phyloP scores from a whole-genome alignment of 2,329 filamentous ascomycete species.

The Diplocarpon rosae region DNA sequence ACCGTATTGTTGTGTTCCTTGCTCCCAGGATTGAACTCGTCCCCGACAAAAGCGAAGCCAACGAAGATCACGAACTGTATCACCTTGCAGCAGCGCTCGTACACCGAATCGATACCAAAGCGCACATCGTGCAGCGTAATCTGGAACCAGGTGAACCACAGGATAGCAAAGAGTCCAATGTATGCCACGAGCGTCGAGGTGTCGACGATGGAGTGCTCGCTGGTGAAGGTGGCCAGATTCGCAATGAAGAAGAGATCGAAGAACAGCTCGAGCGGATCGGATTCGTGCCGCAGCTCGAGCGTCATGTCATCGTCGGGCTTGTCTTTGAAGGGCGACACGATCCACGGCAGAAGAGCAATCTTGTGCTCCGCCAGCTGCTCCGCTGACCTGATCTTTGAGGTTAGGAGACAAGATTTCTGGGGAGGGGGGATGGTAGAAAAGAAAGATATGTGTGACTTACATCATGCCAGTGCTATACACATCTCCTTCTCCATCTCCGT shows the following conservation, averaged over 20 bases:
- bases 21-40: conserved; percentile 7
- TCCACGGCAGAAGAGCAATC: background rate
- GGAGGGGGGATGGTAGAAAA: background rate
- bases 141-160: conserved; percentile 50
- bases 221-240: conserved; percentile 45
- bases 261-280: conserved; percentile 44
- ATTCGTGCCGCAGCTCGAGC: conserved; percentile 28
- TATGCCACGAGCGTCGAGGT: conserved; percentile 31
- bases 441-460: no score
- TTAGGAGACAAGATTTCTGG: no score
- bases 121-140: conserved; percentile 46
- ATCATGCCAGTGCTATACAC: no score
- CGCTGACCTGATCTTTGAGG: conserved; percentile 35
- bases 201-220: conserved; percentile 41
- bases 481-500: no score
- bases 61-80: conserved; percentile 43
- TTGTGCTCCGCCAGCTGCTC: conserved; percentile 17
- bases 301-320: conserved; percentile 5
- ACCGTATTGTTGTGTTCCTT: background rate
- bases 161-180: conserved; percentile 42
- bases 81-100: conserved; percentile 41
- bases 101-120: conserved; percentile 42
- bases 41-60: conserved; percentile 35
- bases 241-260: conserved; percentile 49
- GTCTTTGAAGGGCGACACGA: conserved; percentile 7